Percentiles rank a stretch among this genome's conserved stretches.
Conservation (phyloP, 2,329 filamentous ascomycete genomes). For the Aaosphaeria pasadenensis region DNA sequence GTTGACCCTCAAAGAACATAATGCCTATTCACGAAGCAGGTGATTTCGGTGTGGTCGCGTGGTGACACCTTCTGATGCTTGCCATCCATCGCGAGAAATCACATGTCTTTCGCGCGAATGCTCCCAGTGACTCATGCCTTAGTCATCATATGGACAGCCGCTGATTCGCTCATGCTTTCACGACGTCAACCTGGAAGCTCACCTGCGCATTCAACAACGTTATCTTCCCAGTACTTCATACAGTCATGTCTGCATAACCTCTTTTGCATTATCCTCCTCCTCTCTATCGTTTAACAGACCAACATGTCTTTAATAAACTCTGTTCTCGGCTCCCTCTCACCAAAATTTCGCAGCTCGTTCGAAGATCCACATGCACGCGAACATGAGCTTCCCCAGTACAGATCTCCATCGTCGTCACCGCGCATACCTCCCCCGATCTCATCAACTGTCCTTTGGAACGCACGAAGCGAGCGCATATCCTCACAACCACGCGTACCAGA, state of each 20-base stretch:
- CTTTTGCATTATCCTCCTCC: not conserved
- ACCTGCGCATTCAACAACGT: slow-evolving; percentile 11
- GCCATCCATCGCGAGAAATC: too few species aligned
- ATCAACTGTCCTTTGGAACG: slow-evolving; percentile 30
- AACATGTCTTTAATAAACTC: slow-evolving; percentile 34
- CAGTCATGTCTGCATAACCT: not conserved
- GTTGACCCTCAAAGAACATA: too few species aligned
- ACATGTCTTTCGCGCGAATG: too few species aligned
- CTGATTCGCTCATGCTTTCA: slow-evolving; percentile 29
- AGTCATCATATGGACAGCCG: not conserved
- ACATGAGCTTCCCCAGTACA: slow-evolving; percentile 32
- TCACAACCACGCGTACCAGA: slow-evolving; percentile 31
- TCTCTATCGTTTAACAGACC: not conserved
- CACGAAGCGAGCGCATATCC: slow-evolving; percentile 19
- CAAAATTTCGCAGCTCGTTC: slow-evolving; percentile 31
- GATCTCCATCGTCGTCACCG: slow-evolving; percentile 24
- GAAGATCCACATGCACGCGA: slow-evolving; percentile 33
- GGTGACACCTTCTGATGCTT: too few species aligned
- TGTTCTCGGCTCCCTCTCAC: slow-evolving; percentile 33
- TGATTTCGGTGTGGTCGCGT: too few species aligned
- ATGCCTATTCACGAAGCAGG: too few species aligned
- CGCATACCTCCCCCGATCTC: slow-evolving; percentile 34
- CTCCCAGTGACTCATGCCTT: too few species aligned
- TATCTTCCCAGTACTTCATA: slow-evolving; percentile 1
- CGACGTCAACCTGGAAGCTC: slow-evolving; percentile 5